A percentile compares a stretch with the other conserved stretches of the same genome.
phyloP scores from a whole-genome alignment of 2,329 filamentous ascomycete genomes.

The Aspergillus sp. region DNA sequence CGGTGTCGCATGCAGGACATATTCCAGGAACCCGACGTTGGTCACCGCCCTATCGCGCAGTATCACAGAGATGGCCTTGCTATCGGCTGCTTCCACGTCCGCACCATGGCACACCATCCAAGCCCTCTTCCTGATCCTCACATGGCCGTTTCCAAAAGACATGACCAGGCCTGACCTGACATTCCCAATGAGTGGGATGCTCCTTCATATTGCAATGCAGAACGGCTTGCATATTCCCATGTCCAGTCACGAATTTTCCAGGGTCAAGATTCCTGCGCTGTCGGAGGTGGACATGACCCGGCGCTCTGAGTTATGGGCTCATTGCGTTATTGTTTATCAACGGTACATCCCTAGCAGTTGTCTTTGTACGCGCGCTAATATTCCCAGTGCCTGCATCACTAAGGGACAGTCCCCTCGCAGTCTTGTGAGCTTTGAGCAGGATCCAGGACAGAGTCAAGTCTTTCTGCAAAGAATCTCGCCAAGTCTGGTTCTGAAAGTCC shows the following conservation, averaged over 20 bases:
- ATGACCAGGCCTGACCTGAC: conserved; percentile 25
- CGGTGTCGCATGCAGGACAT: conserved; percentile 31
- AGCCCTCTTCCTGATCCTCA: conserved; percentile 31
- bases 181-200: conserved; percentile 30
- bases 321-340: conserved; percentile 35
- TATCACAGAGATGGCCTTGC: conserved; percentile 31
- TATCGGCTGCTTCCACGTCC: conserved; percentile 24
- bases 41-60: conserved; percentile 27
- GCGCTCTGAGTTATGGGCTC: conserved; percentile 36
- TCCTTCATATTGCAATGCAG: conserved; percentile 39
- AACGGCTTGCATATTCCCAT: conserved; percentile 38
- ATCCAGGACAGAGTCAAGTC: conserved; percentile 26
- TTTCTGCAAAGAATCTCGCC: conserved; percentile 30
- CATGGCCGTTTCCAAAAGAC: conserved; percentile 36
- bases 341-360: conserved; percentile 17
- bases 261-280: conserved; percentile 22
- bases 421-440: conserved; percentile 29
- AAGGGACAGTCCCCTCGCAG: conserved; percentile 34
- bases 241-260: conserved; percentile 37
- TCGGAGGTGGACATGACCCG: conserved; percentile 30
- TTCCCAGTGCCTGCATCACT: conserved; percentile 26
- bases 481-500: conserved; percentile 30
- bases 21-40: conserved; percentile 33
- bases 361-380: neutral
- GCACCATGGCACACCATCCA: conserved; percentile 31